Conservation (phyloP, 2,329 filamentous ascomycete genomes). For the Cyclaneusma minus region DNA sequence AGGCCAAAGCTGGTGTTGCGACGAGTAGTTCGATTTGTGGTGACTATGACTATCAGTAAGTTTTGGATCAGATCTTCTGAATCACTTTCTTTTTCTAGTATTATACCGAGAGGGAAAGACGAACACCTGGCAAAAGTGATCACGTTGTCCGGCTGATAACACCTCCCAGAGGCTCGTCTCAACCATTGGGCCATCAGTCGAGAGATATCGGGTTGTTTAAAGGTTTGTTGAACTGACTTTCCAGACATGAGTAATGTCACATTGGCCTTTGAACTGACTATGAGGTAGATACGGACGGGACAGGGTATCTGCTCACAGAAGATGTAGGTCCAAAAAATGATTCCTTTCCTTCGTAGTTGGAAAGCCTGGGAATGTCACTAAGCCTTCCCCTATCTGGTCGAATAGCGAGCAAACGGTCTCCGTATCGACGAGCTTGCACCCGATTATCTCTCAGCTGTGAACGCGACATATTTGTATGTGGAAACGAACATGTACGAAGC, state of each 20-base stretch:
- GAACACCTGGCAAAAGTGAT: not conserved
- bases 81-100: too few species aligned
- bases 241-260: not conserved
- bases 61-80: too few species aligned
- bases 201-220: constrained; percentile 18
- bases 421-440: constrained; percentile 39
- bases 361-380: too few species aligned
- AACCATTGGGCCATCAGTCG: constrained; percentile 18
- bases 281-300: constrained; percentile 41
- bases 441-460: constrained; percentile 37
- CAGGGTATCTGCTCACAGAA: constrained; percentile 45
- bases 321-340: constrained; percentile 27
- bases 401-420: constrained; percentile 37
- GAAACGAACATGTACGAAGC: constrained; percentile 41
- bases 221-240: constrained; percentile 6
- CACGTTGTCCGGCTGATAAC: constrained; percentile 3
- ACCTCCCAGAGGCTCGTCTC: constrained; percentile 11
- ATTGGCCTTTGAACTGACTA: constrained; percentile 2
- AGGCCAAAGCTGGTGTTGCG: constrained; percentile 50
- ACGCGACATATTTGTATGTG: constrained; percentile 30
- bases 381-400: too few species aligned
- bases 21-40: constrained; percentile 43
- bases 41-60: constrained; percentile 32
- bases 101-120: too few species aligned
- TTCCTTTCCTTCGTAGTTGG: not conserved